Base-by-base conservation (phyloP, 2,329 filamentous ascomycete species). In the Thelonectria rubi region DNA sequence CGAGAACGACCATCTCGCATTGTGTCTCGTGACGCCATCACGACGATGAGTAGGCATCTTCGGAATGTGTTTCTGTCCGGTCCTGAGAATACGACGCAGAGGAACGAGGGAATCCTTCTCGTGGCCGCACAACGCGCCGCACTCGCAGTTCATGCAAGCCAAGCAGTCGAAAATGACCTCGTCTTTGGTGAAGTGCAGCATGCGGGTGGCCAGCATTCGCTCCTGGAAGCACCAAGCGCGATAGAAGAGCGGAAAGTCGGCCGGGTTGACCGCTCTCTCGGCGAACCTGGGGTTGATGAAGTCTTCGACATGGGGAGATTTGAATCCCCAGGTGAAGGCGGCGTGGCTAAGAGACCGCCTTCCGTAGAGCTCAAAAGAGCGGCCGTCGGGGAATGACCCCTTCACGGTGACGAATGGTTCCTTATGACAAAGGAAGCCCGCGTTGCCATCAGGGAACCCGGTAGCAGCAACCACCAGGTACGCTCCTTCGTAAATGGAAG, bases 171-270 rank as follows among this genome's bases (percentile, higher is more conserved):
- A 72, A 2, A 72, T 47, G 11, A 70, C 54, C 55, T 74, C 72
- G 7, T 60, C 46, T 9, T 65, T 65, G 5, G 66, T 72, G n/a
- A 73, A 75, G 37, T 75, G 73, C 1, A 75, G 60, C 1, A 74
- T 63, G 0, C 72, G 47, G 1, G 71, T 68, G 0, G 73, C 70
- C 4, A 76, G 32, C 0, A 73, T 40, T 2, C 74, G 69, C 14
- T 76, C 74, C 2, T 76, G 74, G 3, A 74, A 70, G 2, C 69
- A 69, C 74, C 74, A 76, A 0, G 69, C 73, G 1, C 74, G 63
- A 2, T 60, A 63, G 60, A 69, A 58, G 1, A 73, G 12, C 0
- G 68, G 69, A 12, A 67, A 59, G 10, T 64, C 57, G 4, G 60
- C 46, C 11, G 64, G 60, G 2, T 45, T 10, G 9, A 20, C 15